Percentiles rank a stretch among this genome's conserved stretches.
Conservation (phyloP, 352 stramenopile genomes). For the Phytophthora cactorum region DNA sequence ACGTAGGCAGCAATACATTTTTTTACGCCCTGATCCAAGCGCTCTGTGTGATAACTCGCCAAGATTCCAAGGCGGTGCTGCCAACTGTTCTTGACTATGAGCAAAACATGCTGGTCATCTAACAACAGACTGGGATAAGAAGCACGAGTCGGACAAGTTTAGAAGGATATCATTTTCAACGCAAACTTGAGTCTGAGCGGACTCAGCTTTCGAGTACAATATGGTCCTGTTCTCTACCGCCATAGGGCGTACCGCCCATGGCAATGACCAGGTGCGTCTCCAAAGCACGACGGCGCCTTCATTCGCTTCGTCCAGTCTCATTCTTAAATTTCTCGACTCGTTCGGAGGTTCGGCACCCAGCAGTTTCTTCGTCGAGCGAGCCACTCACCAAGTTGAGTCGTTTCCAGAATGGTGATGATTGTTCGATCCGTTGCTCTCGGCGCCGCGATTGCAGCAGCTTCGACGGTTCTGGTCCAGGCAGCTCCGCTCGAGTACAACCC, state of each 20-base stretch:
- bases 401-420: slow-evolving; percentile 4
- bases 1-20: too few species aligned
- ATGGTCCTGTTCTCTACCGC: slow-evolving; percentile 5
- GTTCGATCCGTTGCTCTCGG: not conserved
- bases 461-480: not conserved
- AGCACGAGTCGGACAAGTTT: slow-evolving; percentile 1
- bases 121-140: slow-evolving; percentile 13
- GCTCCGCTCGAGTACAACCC: slow-evolving; percentile 3
- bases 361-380: slow-evolving; percentile 1
- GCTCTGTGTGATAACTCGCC: not conserved
- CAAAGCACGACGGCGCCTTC: not conserved
- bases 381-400: slow-evolving; percentile 4
- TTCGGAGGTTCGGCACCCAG: slow-evolving; percentile 15
- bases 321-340: slow-evolving; percentile 9
- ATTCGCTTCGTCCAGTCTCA: not conserved
- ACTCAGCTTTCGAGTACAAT: slow-evolving; percentile 8
- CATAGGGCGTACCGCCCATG: slow-evolving; percentile 1
- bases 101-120: slow-evolving; percentile 10
- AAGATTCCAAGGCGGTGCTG: not conserved
- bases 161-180: not conserved
- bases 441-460: slow-evolving; percentile 3
- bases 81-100: not conserved
- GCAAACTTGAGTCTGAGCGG: not conserved
- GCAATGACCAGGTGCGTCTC: not conserved
- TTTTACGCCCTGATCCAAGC: not conserved